phyloP scores from a whole-genome alignment of 345 rosid genomes.

The Tarenaya hassleriana region DNA sequence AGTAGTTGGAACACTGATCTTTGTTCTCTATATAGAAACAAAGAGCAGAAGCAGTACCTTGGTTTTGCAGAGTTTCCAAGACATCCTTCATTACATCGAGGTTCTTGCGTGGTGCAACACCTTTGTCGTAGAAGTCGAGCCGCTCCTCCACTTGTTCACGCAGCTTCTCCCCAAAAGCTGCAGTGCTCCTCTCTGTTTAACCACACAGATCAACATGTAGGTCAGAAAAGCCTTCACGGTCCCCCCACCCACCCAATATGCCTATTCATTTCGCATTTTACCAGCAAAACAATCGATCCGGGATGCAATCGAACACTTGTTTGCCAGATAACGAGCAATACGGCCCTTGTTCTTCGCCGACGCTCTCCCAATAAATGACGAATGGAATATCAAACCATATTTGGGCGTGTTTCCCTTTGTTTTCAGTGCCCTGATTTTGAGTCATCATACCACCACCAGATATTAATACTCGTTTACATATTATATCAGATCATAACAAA shows the following conservation, averaged over 20 bases:
- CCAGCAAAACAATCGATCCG: slow-evolving; percentile 98
- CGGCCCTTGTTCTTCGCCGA: slow-evolving; percentile 95
- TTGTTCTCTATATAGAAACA: not conserved
- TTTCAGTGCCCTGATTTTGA: slow-evolving; percentile 73
- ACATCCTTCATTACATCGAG: slow-evolving; percentile 92
- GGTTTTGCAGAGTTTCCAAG: slow-evolving; percentile 37
- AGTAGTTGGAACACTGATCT: not conserved
- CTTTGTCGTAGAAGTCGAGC: slow-evolving; percentile 88
- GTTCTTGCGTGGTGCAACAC: slow-evolving; percentile 91
- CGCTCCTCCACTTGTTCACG: slow-evolving; percentile 94
- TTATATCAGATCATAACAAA: not conserved
- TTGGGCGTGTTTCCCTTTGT: slow-evolving; percentile 95
- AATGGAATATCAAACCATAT: slow-evolving; percentile 94
- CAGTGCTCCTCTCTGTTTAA: slow-evolving; percentile 47
- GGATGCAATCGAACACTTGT: slow-evolving; percentile 95
- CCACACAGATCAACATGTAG: not conserved
- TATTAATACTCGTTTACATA: not conserved
- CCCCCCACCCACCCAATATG: not conserved
- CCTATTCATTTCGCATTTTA: slow-evolving; percentile 18
- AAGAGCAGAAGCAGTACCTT: slow-evolving; percentile 34
- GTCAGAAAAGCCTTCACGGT: not conserved
- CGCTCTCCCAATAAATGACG: slow-evolving; percentile 93
- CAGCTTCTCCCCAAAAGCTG: slow-evolving; percentile 80
- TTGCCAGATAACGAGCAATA: slow-evolving; percentile 94
- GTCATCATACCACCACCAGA: not conserved